Conservation (phyloP, 306 rosid genomes). For the Gleditsia sinensis region DNA sequence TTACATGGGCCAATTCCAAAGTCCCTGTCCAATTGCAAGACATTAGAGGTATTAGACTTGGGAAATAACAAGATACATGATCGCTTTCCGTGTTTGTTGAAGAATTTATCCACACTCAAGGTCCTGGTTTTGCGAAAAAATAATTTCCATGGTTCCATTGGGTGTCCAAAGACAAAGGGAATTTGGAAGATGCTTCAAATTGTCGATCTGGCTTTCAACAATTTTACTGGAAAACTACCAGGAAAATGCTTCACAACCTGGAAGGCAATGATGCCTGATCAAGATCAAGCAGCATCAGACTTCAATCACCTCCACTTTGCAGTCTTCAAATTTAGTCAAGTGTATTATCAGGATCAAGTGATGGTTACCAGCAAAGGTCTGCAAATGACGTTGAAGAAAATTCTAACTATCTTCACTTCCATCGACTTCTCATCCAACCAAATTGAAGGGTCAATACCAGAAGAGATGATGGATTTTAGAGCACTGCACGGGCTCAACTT, state of each 20-base stretch:
- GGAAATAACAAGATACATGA: constrained; percentile 36
- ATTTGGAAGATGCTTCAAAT: constrained; percentile 47
- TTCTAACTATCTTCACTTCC: constrained; percentile 12
- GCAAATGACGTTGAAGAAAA: constrained; percentile 22
- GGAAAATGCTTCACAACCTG: constrained; percentile 10
- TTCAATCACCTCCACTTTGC: background rate
- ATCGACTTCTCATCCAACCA: constrained; percentile 51
- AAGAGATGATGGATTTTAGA: constrained; percentile 34
- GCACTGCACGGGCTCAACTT: constrained; percentile 29
- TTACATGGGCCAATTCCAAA: constrained; percentile 35
- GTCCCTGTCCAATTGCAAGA: constrained; percentile 30
- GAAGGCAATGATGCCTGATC: constrained; percentile 38
- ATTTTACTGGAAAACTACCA: constrained; percentile 39
- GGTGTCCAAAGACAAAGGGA: background rate
- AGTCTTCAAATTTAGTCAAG: background rate
- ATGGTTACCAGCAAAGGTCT: constrained; percentile 38
- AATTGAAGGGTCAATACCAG: constrained; percentile 45
- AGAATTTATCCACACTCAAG: constrained; percentile 23
- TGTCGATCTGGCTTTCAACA: constrained; percentile 48
- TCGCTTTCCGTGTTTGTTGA: constrained; percentile 36
- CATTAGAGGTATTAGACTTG: constrained; percentile 38
- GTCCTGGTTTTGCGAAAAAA: constrained; percentile 45
- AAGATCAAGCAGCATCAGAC: background rate
- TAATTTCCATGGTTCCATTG: constrained; percentile 32
- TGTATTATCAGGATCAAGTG: constrained; percentile 43